Evolutionary conservation across 1,139 yeast species (phyloP), one percentile per base, ranked within the genome.

Genomic region (Suhomyces atakaporum): DNA sequence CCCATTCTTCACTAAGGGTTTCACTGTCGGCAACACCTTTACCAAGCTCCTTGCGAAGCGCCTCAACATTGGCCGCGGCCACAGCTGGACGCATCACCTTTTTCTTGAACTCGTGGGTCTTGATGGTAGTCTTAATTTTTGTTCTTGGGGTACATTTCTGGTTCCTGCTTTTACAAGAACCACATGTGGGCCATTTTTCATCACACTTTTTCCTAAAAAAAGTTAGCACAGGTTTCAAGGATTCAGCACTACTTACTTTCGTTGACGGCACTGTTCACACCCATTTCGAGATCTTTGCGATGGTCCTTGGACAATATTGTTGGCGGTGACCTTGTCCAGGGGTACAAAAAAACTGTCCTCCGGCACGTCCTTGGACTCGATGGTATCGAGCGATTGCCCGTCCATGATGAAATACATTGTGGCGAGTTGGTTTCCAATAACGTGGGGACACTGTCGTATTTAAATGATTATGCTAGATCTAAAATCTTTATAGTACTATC

Each of bases 121-220:
- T 30, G 27, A 35, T 25, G 26, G 25, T 31, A 11, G 22, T 19
- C 13, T 24, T 26, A 18, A 20, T 16, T 7, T 25, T 27, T 19
- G 21, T 24, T 20, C 31, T 20, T 14, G 33, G 28, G 23, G 29
- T 36, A 29, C 54, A 50, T 10, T 15, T 18, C 7, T 27, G 38
- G 4, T 26, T 38, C 9, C 45, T 30, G 3, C 24, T 10, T 16
- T 31, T 24, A 27, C 54, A 50, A 5, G 35, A 34, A 7, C 35
- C 29, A 29, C 54, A 50, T 8, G 20, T 27, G 4, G 54, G 54
- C 15, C 34, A 39, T 8, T 16, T 26, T 25, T 50, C 54, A 25
- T 50, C 54, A 27, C 54, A 50, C 24, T 49, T 49, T 29, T 36
- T 36, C 19, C 34, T 31, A 18, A n/a, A n/a, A n/a, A n/a, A 25